A percentile compares a stretch with the other conserved stretches of the same genome.
These are phyloP conservation scores for Bauhinia variegata DNA, from an alignment of 306 rosid species.

Conservation along the genomic window DNA sequence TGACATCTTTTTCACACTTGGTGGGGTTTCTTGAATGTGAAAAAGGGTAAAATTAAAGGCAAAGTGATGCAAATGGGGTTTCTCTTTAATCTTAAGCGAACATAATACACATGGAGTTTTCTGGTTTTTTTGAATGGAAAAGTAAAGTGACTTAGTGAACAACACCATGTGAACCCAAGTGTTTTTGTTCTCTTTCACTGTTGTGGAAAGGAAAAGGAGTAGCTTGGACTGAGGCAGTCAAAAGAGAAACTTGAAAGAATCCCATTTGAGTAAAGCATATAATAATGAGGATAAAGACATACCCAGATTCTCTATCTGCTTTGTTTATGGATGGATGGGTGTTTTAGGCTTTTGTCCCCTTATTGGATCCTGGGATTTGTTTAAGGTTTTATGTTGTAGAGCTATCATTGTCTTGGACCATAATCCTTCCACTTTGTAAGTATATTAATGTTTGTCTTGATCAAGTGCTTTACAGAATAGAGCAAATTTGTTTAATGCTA, in stretches of 20 bases:
- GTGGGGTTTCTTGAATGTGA: slow-evolving; percentile 55
- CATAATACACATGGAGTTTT: slow-evolving; percentile 42
- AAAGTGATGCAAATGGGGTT: slow-evolving; percentile 51
- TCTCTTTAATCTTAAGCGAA: slow-evolving; percentile 45
- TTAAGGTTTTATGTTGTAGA: slow-evolving; percentile 27
- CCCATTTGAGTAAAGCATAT: slow-evolving; percentile 47
- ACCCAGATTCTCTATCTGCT: slow-evolving; percentile 30
- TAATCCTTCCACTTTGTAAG: slow-evolving; percentile 37
- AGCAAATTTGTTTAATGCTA: neutral
- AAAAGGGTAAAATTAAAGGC: slow-evolving; percentile 59
- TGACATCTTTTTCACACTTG: slow-evolving; percentile 38
- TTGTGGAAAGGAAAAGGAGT: slow-evolving; percentile 51
- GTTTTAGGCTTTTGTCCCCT: slow-evolving; percentile 45
- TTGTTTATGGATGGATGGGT: slow-evolving; percentile 48
- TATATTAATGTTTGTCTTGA: slow-evolving; percentile 32
- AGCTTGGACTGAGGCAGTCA: slow-evolving; percentile 70
- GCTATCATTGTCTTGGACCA: slow-evolving; percentile 52
- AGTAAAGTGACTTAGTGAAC: slow-evolving; percentile 52
- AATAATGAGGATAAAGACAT: slow-evolving; percentile 47
- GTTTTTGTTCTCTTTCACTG: slow-evolving; percentile 34
- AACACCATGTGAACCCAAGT: slow-evolving; percentile 55
- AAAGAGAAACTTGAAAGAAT: slow-evolving; percentile 46
- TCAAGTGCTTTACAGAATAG: slow-evolving; percentile 25
- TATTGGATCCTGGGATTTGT: slow-evolving; percentile 33
- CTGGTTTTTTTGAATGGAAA: slow-evolving; percentile 46